These are phyloP conservation scores for Meredithiella fracta DNA, from an alignment of 2,329 filamentous ascomycete genomes.

Conservation along the genomic window DNA sequence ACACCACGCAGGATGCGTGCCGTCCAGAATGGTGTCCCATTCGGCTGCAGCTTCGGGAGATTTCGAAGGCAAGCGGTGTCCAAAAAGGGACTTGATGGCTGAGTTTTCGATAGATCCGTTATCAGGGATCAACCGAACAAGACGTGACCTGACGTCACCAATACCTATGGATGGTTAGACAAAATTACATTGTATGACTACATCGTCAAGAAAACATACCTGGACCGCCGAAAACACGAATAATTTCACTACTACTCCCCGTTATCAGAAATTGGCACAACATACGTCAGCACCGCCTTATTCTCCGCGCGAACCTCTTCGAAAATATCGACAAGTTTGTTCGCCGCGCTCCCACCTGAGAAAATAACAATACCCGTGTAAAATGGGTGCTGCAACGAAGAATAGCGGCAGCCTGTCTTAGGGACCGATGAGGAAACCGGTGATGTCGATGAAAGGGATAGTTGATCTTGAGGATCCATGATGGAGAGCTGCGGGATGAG, in stretches of 20 bases:
- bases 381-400: background rate
- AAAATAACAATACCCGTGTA: conserved; percentile 60
- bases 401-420: background rate
- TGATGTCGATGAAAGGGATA: background rate
- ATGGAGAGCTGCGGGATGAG: background rate
- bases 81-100: conserved; percentile 72
- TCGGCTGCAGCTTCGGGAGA: conserved; percentile 50
- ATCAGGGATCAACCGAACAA: conserved; percentile 74
- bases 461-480: background rate
- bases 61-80: conserved; percentile 54
- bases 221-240: conserved; percentile 85
- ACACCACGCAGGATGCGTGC: conserved; percentile 60
- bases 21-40: conserved; percentile 82
- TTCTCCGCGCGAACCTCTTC: conserved; percentile 47
- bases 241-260: conserved; percentile 87
- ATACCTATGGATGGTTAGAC: conserved; percentile 33
- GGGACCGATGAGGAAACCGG: background rate
- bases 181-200: background rate
- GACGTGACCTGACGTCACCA: conserved; percentile 36
- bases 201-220: conserved; percentile 32
- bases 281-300: conserved; percentile 55
- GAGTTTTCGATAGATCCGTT: conserved; percentile 45
- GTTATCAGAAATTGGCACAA: conserved; percentile 93
- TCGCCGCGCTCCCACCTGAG: conserved; percentile 86
- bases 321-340: conserved; percentile 85